phyloP scores from a whole-genome alignment of 2,329 filamentous ascomycete species.

The Penicillium brasilianum region DNA sequence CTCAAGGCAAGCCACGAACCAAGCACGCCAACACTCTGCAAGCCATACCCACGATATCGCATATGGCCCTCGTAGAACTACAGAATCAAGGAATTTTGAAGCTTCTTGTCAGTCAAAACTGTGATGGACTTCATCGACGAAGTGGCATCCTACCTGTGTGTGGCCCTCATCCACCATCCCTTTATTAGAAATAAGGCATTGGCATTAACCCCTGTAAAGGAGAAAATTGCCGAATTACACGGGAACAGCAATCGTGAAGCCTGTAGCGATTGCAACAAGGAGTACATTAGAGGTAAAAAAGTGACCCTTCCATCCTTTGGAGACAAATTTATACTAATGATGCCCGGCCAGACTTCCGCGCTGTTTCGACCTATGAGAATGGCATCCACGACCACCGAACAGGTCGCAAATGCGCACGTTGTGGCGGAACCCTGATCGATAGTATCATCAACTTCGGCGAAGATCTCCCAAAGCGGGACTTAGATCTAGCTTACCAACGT shows the following conservation, averaged over 20 bases:
- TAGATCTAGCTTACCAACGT: slow-evolving; percentile 39
- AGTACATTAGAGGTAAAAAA: neutral
- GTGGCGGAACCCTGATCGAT: slow-evolving; percentile 43
- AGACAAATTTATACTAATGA: neutral
- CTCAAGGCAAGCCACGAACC: neutral
- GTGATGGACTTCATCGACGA: neutral
- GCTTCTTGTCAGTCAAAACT: neutral
- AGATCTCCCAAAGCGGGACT: neutral
- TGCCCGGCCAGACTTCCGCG: neutral
- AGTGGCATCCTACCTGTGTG: neutral
- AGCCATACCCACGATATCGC: neutral
- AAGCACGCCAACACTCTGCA: neutral
- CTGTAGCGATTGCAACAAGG: neutral
- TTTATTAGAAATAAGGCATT: neutral
- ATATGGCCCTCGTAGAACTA: neutral
- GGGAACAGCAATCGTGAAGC: neutral
- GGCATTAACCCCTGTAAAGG: neutral
- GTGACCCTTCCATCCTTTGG: neutral
- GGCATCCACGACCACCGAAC: slow-evolving; percentile 54
- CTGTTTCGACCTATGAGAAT: slow-evolving; percentile 49
- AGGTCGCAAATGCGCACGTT: slow-evolving; percentile 51
- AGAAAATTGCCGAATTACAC: neutral
- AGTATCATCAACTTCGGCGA: slow-evolving; percentile 8
- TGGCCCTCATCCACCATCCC: neutral
- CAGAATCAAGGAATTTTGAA: neutral